phyloP scores from a whole-genome alignment of 2,329 filamentous ascomycete species.

The Penicillium rolfsii region DNA sequence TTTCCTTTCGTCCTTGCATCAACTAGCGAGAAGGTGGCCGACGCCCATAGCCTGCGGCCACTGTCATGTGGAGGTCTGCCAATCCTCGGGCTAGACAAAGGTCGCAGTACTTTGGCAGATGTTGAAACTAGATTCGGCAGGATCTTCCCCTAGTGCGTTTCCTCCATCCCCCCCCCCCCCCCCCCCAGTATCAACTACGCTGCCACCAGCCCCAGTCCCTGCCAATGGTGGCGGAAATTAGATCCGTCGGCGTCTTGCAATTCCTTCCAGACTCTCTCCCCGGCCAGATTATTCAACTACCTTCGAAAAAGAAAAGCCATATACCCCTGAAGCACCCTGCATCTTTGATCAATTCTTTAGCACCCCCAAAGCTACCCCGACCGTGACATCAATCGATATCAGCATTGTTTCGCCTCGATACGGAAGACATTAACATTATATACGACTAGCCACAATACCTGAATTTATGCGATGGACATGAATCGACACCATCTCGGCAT shows the following conservation, averaged over 20 bases:
- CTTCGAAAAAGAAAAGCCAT: neutral
- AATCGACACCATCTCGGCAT: constrained; percentile 19
- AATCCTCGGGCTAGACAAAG: neutral
- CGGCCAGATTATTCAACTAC: neutral
- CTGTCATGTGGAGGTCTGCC: constrained; percentile 17
- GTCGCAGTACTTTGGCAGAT: constrained; percentile 1
- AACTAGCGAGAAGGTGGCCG: constrained; percentile 9
- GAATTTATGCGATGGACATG: constrained; percentile 20
- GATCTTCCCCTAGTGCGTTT: neutral
- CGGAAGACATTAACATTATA: neutral
- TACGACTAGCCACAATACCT: neutral
- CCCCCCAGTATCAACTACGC: constrained; percentile 5
- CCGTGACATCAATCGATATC: neutral
- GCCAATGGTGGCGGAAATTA: constrained; percentile 13
- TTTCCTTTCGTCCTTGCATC: constrained; percentile 31
- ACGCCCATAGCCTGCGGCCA: constrained; percentile 11
- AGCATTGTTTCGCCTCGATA: neutral
- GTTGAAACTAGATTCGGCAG: neutral
- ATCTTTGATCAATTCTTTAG: neutral
- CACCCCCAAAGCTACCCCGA: neutral
- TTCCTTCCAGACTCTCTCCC: neutral
- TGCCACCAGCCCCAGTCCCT: constrained; percentile 1
- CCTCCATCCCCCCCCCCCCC: neutral
- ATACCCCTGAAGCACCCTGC: constrained; percentile 5
- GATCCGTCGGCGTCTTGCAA: constrained; percentile 16